A percentile compares a stretch with the other conserved stretches of the same genome.
Conservation (phyloP, 2,329 filamentous ascomycete species). For the Alternaria gaisen region DNA sequence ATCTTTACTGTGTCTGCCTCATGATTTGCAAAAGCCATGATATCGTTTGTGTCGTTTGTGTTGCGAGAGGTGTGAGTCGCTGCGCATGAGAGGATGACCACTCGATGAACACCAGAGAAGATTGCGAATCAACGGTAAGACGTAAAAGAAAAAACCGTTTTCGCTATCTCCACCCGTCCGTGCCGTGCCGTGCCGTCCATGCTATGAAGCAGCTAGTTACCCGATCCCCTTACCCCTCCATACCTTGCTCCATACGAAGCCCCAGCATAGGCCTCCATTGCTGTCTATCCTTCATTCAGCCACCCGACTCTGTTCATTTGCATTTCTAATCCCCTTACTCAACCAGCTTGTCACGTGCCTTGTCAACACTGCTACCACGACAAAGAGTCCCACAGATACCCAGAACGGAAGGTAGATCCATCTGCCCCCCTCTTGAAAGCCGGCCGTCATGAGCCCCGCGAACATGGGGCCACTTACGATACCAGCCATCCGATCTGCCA, state of each 20-base stretch:
- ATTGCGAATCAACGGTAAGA: no score
- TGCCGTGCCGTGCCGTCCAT: no score
- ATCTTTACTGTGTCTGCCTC: no score
- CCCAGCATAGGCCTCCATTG: neutral
- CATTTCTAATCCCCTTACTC: neutral
- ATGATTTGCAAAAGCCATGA: no score
- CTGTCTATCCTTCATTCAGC: neutral
- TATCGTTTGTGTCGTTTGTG: no score
- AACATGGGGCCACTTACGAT: neutral
- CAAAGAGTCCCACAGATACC: neutral
- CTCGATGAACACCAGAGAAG: no score
- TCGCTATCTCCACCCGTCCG: no score
- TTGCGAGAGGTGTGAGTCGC: no score
- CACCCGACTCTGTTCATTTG: neutral
- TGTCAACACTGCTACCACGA: neutral
- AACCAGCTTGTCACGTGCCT: neutral
- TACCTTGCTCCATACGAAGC: neutral
- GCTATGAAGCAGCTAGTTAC: neutral
- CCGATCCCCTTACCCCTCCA: neutral
- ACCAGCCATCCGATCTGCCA: neutral
- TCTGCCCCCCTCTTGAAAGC: neutral
- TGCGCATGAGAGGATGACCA: no score
- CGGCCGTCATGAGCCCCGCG: neutral
- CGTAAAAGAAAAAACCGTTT: no score
- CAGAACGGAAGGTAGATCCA: neutral